These are phyloP conservation scores for Aechmea fasciata DNA, from an alignment of 176 grass and related monocot species.

Conservation along the genomic window DNA sequence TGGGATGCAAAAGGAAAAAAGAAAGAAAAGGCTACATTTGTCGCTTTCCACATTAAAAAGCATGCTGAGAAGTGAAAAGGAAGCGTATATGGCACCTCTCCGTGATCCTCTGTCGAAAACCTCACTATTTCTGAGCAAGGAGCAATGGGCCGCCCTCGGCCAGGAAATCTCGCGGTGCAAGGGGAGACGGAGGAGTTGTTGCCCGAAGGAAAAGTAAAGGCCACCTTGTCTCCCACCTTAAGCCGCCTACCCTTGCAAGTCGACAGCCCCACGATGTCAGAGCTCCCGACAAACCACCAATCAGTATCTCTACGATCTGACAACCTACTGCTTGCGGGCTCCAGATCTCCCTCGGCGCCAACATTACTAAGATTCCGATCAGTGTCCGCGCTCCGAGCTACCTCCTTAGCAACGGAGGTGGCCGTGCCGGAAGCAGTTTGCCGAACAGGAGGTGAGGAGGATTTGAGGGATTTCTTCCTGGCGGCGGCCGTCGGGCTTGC, in stretches of 20 bases:
- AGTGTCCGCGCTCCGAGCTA: not conserved
- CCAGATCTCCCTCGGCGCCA: not conserved
- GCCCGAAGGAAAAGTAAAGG: constrained; percentile 48
- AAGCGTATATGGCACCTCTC: constrained; percentile 34
- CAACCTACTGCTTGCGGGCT: not conserved
- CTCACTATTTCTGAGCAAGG: constrained; percentile 69
- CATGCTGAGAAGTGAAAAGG: too few relatives aligned
- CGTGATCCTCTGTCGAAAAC: constrained; percentile 45
- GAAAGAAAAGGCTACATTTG: not conserved
- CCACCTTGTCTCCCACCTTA: constrained; percentile 39
- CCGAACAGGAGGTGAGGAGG: not conserved
- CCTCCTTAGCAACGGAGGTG: not conserved
- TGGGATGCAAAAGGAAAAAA: not conserved
- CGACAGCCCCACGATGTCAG: constrained; percentile 59
- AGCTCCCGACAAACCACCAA: constrained; percentile 67
- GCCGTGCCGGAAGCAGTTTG: not conserved
- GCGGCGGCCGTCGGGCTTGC: not conserved
- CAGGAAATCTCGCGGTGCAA: not conserved
- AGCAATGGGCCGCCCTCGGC: constrained; percentile 20
- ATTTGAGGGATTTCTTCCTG: constrained; percentile 2
- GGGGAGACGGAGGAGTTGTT: constrained; percentile 25
- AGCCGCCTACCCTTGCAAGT: constrained; percentile 80
- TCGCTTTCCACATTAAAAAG: too few relatives aligned
- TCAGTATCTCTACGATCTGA: constrained; percentile 16
- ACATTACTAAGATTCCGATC: too few relatives aligned